Evolutionary conservation across 1,284 basidiomycete genomes (phyloP), one percentile per base, ranked within the genome.

Genomic region (Moesziomyces globuligerus): DNA sequence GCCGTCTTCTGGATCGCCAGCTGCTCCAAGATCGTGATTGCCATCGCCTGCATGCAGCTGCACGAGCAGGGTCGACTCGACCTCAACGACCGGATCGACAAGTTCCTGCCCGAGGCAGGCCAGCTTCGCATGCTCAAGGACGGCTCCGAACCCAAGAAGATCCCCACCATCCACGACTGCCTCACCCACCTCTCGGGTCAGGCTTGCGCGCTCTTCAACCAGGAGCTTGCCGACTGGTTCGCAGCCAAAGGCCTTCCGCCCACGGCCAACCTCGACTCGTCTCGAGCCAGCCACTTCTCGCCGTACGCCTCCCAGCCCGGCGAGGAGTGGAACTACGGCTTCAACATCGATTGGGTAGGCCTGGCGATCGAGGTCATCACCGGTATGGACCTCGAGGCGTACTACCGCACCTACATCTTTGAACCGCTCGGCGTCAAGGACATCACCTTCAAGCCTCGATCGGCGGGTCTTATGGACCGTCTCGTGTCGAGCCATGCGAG

Each of bases 11-110:
- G 72, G 69, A 74, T 80, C 18, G 73, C 62, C 28, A 74, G 71
- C 36, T 73, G 64, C 58, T 82, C 81, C 32, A 83, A 83, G 72
- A 60, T 81, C 28, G 61, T 82, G 49, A 81, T 80, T 15, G 62
- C 72, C 18, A 74, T 82, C 15, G 68, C 81, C n/a, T 52, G 48
- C 20, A 67, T 83, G 44, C 81, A 81, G 58, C 62, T 81, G 7
- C 70, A 74, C 3, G 81, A 83, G 42, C 59, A 56, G 8, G 80
- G 78, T 13, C 49, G 75, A 38, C 45, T 82, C 25, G 44, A 61
- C 20, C 51, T 81, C 17, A 72, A 83, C 47, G 72, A 74, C 40
- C 66, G 71, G 3, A 61, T 48, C 21, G 57, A 50, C 26, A 60
- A 66, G 44, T 66, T 72, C 40, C 50, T 77, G 13, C 79, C 81